phyloP scores from a whole-genome alignment of 2,329 filamentous ascomycete genomes.

The Rhynchosporium secalis region DNA sequence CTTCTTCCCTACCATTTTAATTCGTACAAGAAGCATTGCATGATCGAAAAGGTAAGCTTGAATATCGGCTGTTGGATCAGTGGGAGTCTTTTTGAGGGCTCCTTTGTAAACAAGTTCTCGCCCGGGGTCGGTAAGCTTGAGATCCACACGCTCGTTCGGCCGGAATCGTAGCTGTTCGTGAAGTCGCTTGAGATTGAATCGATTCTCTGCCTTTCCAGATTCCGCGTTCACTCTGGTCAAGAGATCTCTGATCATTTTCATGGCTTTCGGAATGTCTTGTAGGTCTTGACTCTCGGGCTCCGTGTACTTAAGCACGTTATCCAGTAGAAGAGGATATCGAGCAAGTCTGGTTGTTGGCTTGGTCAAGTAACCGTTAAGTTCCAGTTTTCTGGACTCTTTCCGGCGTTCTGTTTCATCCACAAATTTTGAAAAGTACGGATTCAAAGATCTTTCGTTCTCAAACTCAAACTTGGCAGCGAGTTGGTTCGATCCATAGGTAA shows the following conservation, averaged over 20 bases:
- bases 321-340: conserved; percentile 86
- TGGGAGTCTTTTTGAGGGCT: conserved; percentile 86
- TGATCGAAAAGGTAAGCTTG: conserved; percentile 97
- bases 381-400: conserved; percentile 94
- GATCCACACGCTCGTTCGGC: conserved; percentile 84
- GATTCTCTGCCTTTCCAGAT: conserved; percentile 95
- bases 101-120: conserved; percentile 94
- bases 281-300: conserved; percentile 87
- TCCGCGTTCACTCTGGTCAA: conserved; percentile 88
- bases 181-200: conserved; percentile 90
- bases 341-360: conserved; percentile 96
- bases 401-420: conserved; percentile 95
- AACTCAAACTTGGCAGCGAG: conserved; percentile 97
- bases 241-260: conserved; percentile 83
- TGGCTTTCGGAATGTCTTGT: conserved; percentile 86
- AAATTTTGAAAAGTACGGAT: conserved; percentile 82
- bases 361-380: conserved; percentile 95
- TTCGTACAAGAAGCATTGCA: conserved; percentile 84
- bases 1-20: conserved; percentile 88
- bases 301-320: conserved; percentile 89
- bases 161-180: conserved; percentile 91
- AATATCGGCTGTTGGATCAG: conserved; percentile 77
- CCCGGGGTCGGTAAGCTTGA: conserved; percentile 91
- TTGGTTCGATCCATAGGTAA: conserved; percentile 93
- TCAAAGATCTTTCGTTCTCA: conserved; percentile 88